These are phyloP conservation scores for Podospora pseudocomata DNA, from an alignment of 495 filamentous ascomycete species.

Conservation along the genomic window DNA sequence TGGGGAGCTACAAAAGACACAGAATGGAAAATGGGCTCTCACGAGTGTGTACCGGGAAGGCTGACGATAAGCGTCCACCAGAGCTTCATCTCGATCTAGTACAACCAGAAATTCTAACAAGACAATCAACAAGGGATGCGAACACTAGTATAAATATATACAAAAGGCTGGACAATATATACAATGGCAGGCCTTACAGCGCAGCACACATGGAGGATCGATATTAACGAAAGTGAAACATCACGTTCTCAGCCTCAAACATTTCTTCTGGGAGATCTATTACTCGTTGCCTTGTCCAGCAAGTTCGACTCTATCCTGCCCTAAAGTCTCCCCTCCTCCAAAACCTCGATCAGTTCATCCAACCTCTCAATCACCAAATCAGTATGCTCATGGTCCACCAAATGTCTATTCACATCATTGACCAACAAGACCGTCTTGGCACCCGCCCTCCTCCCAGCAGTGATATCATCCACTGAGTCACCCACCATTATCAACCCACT, in stretches of 20 bases:
- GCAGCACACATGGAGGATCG: too few species aligned
- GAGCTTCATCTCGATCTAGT: too few species aligned
- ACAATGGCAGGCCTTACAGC: too few species aligned
- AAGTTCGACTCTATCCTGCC: not conserved
- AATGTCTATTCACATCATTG: slow-evolving; percentile 71
- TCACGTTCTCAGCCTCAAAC: not conserved
- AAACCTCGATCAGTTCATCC: slow-evolving; percentile 66
- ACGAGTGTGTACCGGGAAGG: not conserved
- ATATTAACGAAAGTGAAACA: too few species aligned
- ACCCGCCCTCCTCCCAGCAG: slow-evolving; percentile 76
- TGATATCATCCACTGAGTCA: slow-evolving; percentile 92
- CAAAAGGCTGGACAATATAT: too few species aligned
- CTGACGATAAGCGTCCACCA: too few species aligned
- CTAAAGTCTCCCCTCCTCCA: slow-evolving; percentile 64
- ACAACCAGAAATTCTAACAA: too few species aligned
- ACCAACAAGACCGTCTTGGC: slow-evolving; percentile 84
- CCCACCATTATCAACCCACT: slow-evolving; percentile 61
- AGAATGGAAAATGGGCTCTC: not conserved
- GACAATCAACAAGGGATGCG: too few species aligned
- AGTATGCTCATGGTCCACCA: slow-evolving; percentile 73
- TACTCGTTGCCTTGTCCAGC: not conserved
- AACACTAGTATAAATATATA: too few species aligned
- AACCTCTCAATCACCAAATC: slow-evolving; percentile 63
- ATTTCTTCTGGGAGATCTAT: not conserved
- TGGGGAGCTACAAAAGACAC: not conserved